Base-by-base conservation (phyloP, 2,329 filamentous ascomycete genomes). In the Bisporella sp. region DNA sequence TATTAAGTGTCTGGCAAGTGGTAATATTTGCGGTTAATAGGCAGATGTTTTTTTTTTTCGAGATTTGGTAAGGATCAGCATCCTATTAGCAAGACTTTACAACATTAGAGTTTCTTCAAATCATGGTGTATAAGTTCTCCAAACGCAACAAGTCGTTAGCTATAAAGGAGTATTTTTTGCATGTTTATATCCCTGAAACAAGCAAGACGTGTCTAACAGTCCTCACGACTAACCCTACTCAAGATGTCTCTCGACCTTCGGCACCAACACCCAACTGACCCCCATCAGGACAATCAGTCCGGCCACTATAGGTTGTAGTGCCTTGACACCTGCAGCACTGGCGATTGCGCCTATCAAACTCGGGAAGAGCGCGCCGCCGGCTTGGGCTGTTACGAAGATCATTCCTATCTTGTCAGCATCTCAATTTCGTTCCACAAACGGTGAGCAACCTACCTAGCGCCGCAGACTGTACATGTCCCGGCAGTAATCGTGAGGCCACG, bases 351-450 rank as follows among this genome's bases (percentile, higher is more conserved):
- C 78, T 0, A 77, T 80, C 2, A 81, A 55, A 2, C 77, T 72
- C 0, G 79, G 78, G 50, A 81, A 81, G 0, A 79, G 57, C 0
- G 75, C 73, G 0, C 76, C 77, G 1, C 77, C 78, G 4, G 77
- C 69, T 57, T 81, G 78, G 0, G 76, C 76, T 21, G 79, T 67
- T 0, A 81, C 74, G 51, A 82, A 82, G 2, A 81, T 69, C n/a
- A 80, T 72, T 0, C 69, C 69, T 63, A 46, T 4, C 9, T 6
- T 41, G 5, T 49, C 54, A 39, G 52, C 50, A 41, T 33, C 35
- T 21, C 21, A 21, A 21, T 21, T 21, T 21, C 21, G 21, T 21
- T 21, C 21, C 21, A 21, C 21, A 21, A 21, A 21, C 33, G 30
- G 11, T 41, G 41, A 8, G 32, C n/a, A 31, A 48, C 41, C 32